These are phyloP conservation scores for Cephalotrichum gorgonifer DNA, from an alignment of 2,329 filamentous ascomycete species.

Conservation along the genomic window DNA sequence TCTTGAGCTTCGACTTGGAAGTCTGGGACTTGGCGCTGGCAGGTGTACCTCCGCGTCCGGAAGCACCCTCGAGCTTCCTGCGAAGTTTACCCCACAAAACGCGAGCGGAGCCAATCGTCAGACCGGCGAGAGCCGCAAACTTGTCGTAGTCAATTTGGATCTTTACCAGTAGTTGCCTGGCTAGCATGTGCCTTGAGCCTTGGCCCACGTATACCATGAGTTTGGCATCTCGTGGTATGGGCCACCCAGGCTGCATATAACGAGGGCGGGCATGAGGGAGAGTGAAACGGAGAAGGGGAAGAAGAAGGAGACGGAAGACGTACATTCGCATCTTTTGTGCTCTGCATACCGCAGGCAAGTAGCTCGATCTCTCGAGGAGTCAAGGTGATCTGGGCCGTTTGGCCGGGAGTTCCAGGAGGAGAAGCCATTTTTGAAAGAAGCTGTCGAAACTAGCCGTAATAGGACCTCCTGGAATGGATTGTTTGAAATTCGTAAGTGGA, in stretches of 20 bases:
- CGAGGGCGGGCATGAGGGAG: not conserved
- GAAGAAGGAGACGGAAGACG: too few relatives aligned
- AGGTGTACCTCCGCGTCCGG: not conserved
- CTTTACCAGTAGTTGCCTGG: not conserved
- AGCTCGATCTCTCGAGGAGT: not conserved
- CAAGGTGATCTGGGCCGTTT: not conserved
- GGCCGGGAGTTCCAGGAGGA: not conserved
- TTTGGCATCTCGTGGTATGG: too few relatives aligned
- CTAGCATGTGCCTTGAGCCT: not conserved
- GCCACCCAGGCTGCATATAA: too few relatives aligned
- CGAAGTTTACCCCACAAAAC: not conserved
- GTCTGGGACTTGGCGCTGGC: not conserved
- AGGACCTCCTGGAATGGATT: not conserved
- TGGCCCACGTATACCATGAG: too few relatives aligned
- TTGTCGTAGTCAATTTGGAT: not conserved
- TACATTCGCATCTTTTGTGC: not conserved
- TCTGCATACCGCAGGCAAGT: not conserved
- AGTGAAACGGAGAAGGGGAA: not conserved
- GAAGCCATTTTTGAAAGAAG: not conserved
- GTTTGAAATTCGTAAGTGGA: too few relatives aligned
- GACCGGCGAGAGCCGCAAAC: not conserved
- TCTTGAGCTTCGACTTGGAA: not conserved
- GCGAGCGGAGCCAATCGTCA: not conserved
- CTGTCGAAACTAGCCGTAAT: not conserved
- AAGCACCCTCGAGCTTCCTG: not conserved